These are phyloP conservation scores for Triadica sebifera DNA, from an alignment of 345 rosid species.

Conservation along the genomic window DNA sequence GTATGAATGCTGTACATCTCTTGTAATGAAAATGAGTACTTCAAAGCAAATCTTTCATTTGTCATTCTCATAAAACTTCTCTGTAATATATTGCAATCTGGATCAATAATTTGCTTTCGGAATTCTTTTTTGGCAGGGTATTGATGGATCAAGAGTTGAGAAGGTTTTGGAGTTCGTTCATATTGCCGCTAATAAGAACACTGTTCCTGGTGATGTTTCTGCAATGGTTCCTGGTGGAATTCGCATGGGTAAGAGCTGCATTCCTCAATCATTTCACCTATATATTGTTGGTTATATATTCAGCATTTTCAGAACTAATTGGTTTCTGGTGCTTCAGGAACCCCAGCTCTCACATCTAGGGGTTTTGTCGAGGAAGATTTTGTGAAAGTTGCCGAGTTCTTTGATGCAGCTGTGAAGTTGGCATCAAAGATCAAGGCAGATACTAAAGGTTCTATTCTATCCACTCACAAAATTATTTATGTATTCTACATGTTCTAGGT, in stretches of 20 bases:
- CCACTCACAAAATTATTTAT: neutral
- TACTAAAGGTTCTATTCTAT: slow-evolving; percentile 57
- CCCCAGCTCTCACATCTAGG: slow-evolving; percentile 96
- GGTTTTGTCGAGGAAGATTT: slow-evolving; percentile 91
- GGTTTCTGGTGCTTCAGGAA: slow-evolving; percentile 52
- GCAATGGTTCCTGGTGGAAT: slow-evolving; percentile 99
- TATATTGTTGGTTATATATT: neutral
- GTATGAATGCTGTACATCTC: neutral
- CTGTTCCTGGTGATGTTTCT: slow-evolving; percentile 97
- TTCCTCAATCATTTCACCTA: slow-evolving; percentile 10
- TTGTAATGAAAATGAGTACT: neutral
- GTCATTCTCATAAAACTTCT: neutral
- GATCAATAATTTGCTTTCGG: neutral
- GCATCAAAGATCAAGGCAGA: slow-evolving; percentile 83
- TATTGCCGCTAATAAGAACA: slow-evolving; percentile 91
- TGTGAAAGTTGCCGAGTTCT: slow-evolving; percentile 82
- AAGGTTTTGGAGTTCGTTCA: slow-evolving; percentile 87
- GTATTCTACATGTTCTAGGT: neutral
- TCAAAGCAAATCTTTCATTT: neutral
- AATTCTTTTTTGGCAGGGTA: slow-evolving; percentile 46
- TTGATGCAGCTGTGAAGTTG: slow-evolving; percentile 76
- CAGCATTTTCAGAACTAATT: slow-evolving; percentile 2
- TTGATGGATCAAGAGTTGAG: slow-evolving; percentile 96
- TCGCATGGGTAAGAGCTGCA: slow-evolving; percentile 69
- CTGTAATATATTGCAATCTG: slow-evolving; percentile 1